Conservation (phyloP, 495 filamentous ascomycete species). For the Patellaria atrata region DNA sequence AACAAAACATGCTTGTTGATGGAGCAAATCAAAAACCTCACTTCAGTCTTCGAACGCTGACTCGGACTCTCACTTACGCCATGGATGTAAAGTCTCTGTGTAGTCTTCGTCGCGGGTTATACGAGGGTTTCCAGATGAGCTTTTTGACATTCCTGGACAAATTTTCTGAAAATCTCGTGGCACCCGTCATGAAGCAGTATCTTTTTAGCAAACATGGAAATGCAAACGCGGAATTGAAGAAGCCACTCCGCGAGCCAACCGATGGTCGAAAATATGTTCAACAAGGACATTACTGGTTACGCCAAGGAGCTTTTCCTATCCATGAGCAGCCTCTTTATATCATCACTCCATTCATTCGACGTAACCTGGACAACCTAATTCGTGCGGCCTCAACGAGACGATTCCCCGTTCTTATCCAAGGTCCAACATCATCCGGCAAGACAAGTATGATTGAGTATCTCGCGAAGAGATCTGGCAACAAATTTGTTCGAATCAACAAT, state of each 20-base stretch:
- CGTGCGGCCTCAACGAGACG: constrained; percentile 79
- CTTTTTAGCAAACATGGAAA: constrained; percentile 56
- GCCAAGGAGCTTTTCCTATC: constrained; percentile 47
- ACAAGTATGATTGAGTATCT: constrained; percentile 99
- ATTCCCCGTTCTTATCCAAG: constrained; percentile 92
- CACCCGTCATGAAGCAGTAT: constrained; percentile 67
- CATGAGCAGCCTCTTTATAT: constrained; percentile 83
- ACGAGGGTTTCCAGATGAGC: constrained; percentile 97
- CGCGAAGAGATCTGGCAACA: constrained; percentile 87
- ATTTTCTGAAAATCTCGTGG: constrained; percentile 60
- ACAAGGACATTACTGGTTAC: constrained; percentile 89
- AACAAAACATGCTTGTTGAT: constrained; percentile 74
- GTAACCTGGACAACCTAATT: constrained; percentile 86
- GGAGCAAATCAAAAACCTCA: constrained; percentile 87
- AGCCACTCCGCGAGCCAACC: constrained; percentile 56
- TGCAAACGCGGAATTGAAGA: constrained; percentile 50
- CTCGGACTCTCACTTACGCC: constrained; percentile 75
- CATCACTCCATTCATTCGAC: constrained; percentile 85
- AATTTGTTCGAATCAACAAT: constrained; percentile 97
- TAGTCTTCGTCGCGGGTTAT: constrained; percentile 73
- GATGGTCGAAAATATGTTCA: constrained; percentile 70
- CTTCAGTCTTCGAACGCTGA: constrained; percentile 91
- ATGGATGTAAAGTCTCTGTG: constrained; percentile 71
- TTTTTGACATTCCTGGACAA: constrained; percentile 75
- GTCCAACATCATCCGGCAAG: constrained; percentile 92